Evolutionary conservation across 108 stramenopile genomes (phyloP), one percentile per base, ranked within the genome.

Genomic region (Craspedostauros australis): DNA sequence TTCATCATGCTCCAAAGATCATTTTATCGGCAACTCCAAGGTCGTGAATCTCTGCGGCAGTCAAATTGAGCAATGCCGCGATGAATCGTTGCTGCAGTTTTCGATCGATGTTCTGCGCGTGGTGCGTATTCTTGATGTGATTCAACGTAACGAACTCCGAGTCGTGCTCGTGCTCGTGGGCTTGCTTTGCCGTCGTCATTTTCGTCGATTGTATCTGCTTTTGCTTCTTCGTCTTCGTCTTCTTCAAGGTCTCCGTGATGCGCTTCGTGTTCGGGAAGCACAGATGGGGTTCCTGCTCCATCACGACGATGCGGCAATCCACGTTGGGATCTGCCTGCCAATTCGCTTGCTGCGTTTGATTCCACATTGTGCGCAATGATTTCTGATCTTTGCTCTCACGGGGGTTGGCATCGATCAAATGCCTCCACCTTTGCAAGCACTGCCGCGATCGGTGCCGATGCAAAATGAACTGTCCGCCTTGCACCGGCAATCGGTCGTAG

Each of bases 91-190:
- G n/a, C n/a, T n/a, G n/a, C n/a, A n/a, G n/a, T n/a, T n/a, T n/a
- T n/a, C n/a, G n/a, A n/a, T n/a, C n/a, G n/a, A n/a, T n/a, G n/a
- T n/a, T n/a, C n/a, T n/a, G n/a, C n/a, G 54, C 54, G 21, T 54
- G 54, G 26, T 54, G 54, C 1, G 54, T 54, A 41, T 54, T 54
- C 25, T 54, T 54, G 54, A 54, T 54, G 25, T 54, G 54, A 39
- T 42, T 41, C 39, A 54, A 24, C 1, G 54, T n/a, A n/a, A n/a
- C n/a, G n/a, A n/a, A n/a, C n/a, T n/a, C n/a, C n/a, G n/a, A n/a
- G n/a, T n/a, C n/a, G n/a, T n/a, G n/a, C n/a, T n/a, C n/a, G n/a
- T n/a, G n/a, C n/a, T n/a, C n/a, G n/a, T n/a, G n/a, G n/a, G n/a
- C n/a, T n/a, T n/a, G n/a, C n/a, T n/a, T n/a, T n/a, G n/a, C n/a